Conservation (phyloP, 441 rosid genomes). For the Melastoma candidum region DNA sequence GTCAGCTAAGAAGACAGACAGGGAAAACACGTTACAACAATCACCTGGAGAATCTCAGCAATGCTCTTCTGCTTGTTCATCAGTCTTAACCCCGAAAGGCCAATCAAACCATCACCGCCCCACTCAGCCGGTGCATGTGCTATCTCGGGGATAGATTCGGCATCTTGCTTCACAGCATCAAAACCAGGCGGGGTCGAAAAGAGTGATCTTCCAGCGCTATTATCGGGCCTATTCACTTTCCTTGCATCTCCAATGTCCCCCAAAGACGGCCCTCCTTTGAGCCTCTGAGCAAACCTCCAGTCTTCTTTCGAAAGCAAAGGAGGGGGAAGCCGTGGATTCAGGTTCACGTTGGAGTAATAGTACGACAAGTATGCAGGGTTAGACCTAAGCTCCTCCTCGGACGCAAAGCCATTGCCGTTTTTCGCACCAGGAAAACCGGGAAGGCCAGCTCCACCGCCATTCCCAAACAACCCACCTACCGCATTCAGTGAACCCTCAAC, state of each 20-base stretch:
- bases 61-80: slow-evolving; percentile 77
- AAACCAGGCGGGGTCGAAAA: slow-evolving; percentile 85
- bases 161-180: slow-evolving; percentile 53
- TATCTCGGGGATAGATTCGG: slow-evolving; percentile 35
- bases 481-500: slow-evolving; percentile 82
- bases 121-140: slow-evolving; percentile 43
- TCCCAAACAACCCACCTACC: slow-evolving; percentile 57
- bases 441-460: slow-evolving; percentile 28
- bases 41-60: slow-evolving; percentile 85
- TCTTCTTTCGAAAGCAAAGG: slow-evolving; percentile 88
- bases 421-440: slow-evolving; percentile 38
- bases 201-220: slow-evolving; percentile 41
- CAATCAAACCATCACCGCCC: slow-evolving; percentile 84
- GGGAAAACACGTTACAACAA: background rate
- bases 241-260: slow-evolving; percentile 88
- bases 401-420: slow-evolving; percentile 34
- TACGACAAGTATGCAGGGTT: slow-evolving; percentile 76
- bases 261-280: slow-evolving; percentile 55
- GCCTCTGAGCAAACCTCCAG: slow-evolving; percentile 76
- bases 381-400: slow-evolving; percentile 80
- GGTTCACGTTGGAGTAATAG: slow-evolving; percentile 75
- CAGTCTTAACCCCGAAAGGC: slow-evolving; percentile 61
- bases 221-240: slow-evolving; percentile 42
- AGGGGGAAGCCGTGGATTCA: slow-evolving; percentile 96
- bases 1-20: too few species aligned